Evolutionary conservation across 2,329 filamentous ascomycete genomes (phyloP).

Genomic region (Alternaria sp.): DNA sequence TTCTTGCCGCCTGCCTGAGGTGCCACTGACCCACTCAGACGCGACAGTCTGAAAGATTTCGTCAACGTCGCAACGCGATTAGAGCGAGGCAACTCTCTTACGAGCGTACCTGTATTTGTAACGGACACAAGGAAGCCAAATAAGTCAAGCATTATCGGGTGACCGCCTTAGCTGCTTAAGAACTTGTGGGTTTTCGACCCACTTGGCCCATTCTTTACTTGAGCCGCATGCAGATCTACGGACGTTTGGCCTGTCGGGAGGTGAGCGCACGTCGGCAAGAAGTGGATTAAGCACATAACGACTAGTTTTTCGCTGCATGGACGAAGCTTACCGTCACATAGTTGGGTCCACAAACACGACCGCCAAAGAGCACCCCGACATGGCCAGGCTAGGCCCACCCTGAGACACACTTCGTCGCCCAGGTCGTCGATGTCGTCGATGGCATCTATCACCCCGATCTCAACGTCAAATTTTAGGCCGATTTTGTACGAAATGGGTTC

Average conservation of each 20-base stretch:
- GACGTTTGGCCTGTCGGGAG: slow-evolving; percentile 4
- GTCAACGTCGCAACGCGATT: neutral
- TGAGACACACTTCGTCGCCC: neutral
- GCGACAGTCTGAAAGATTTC: neutral
- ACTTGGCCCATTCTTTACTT: slow-evolving; percentile 7
- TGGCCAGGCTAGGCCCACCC: slow-evolving; percentile 12
- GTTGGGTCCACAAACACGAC: slow-evolving; percentile 5
- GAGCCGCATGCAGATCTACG: slow-evolving; percentile 11
- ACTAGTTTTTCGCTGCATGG: slow-evolving; percentile 8
- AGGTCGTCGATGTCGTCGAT: slow-evolving; percentile 14
- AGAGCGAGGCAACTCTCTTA: neutral
- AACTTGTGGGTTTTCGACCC: slow-evolving; percentile 1
- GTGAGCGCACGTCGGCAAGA: neutral
- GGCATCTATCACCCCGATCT: slow-evolving; percentile 8
- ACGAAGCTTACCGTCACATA: slow-evolving; percentile 14
- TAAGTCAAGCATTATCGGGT: neutral
- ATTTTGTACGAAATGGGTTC: neutral
- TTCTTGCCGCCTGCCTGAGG: neutral
- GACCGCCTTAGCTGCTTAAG: neutral
- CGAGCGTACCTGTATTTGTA: neutral
- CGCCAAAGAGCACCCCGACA: slow-evolving; percentile 3
- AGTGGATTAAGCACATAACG: slow-evolving; percentile 1
- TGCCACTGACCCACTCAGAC: neutral
- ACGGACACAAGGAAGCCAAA: neutral
- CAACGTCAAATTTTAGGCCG: slow-evolving; percentile 6